A percentile compares a stretch with the other conserved stretches of the same genome.
phyloP scores from a whole-genome alignment of 2,329 filamentous ascomycete species.

The Hortaea sp. region DNA sequence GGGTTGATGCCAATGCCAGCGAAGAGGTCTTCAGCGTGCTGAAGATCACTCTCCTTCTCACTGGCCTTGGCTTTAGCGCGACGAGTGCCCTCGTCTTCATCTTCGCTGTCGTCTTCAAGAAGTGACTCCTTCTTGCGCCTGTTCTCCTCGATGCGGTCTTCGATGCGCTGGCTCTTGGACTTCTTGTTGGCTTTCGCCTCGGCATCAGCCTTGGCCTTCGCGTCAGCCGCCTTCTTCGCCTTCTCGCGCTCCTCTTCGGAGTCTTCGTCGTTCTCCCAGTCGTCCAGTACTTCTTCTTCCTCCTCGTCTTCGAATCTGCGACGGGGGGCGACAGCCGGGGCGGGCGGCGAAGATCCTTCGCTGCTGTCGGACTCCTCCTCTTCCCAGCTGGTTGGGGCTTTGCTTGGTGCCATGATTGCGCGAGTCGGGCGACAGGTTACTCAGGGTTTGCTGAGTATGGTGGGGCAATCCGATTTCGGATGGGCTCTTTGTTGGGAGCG shows the following conservation, averaged over 20 bases:
- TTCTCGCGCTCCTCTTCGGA: conserved; percentile 96
- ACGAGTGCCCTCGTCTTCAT: conserved; percentile 59
- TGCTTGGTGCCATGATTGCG: conserved; percentile 25
- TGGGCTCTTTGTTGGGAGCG: too few species aligned
- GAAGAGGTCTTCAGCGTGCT: conserved; percentile 85
- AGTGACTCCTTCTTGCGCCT: conserved; percentile 48
- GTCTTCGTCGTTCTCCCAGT: conserved; percentile 94
- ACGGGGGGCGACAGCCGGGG: conserved; percentile 27
- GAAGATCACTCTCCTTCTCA: conserved; percentile 81
- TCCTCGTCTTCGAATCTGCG: conserved; percentile 76
- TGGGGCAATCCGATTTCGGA: too few species aligned
- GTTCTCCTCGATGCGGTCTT: conserved; percentile 57
- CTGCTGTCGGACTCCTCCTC: conserved; percentile 47
- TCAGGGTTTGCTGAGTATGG: too few species aligned
- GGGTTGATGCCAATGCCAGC: conserved; percentile 63
- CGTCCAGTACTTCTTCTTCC: conserved; percentile 79
- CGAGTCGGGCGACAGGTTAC: not conserved
- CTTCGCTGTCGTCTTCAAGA: conserved; percentile 47
- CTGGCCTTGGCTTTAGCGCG: conserved; percentile 65
- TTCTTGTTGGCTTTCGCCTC: conserved; percentile 87
- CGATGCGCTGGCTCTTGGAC: conserved; percentile 73
- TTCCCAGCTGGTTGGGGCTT: conserved; percentile 25
- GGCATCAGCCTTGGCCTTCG: conserved; percentile 80
- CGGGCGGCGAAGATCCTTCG: conserved; percentile 38
- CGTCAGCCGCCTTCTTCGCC: conserved; percentile 73